Conservation (phyloP, 2,329 filamentous ascomycete species). For the Xylariales sp. region DNA sequence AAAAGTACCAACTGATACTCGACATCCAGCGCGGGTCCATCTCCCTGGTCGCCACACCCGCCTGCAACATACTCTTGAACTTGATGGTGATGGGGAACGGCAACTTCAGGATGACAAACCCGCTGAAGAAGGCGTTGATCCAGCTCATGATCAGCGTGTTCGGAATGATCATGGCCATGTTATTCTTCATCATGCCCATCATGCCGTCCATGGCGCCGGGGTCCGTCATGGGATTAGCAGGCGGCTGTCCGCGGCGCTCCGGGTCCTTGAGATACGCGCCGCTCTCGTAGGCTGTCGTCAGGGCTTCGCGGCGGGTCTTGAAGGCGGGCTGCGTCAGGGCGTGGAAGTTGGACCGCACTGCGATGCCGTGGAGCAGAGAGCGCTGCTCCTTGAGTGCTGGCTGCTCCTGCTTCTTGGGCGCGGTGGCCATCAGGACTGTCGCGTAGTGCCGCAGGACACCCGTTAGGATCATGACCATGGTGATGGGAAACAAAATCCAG, state of each 20-base stretch:
- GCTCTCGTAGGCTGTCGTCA: conserved; percentile 76
- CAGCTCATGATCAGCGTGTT: conserved; percentile 99
- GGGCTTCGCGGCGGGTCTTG: conserved; percentile 70
- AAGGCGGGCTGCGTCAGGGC: conserved; percentile 76
- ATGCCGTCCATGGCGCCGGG: conserved; percentile 98
- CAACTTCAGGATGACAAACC: conserved; percentile 97
- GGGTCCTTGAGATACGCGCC: conserved; percentile 89
- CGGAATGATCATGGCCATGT: conserved; percentile 99
- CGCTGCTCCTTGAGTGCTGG: conserved; percentile 81
- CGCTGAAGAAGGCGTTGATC: conserved; percentile 99
- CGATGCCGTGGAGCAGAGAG: conserved; percentile 76
- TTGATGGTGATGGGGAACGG: conserved; percentile 97
- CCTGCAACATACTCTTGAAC: conserved; percentile 99
- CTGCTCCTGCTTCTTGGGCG: conserved; percentile 77
- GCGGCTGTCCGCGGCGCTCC: conserved; percentile 77
- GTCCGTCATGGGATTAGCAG: conserved; percentile 91
- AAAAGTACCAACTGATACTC: conserved; percentile 97
- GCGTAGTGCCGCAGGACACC: conserved; percentile 96
- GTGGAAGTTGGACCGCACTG: conserved; percentile 76
- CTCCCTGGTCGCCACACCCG: conserved; percentile 90
- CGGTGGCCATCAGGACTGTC: conserved; percentile 78
- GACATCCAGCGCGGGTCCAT: conserved; percentile 98
- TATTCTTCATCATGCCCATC: conserved; percentile 99
- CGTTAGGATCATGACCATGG: conserved; percentile 94
- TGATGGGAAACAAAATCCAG: conserved; percentile 98